phyloP scores from a whole-genome alignment of 805 yeast species.

The Myxozyma neotropica region DNA sequence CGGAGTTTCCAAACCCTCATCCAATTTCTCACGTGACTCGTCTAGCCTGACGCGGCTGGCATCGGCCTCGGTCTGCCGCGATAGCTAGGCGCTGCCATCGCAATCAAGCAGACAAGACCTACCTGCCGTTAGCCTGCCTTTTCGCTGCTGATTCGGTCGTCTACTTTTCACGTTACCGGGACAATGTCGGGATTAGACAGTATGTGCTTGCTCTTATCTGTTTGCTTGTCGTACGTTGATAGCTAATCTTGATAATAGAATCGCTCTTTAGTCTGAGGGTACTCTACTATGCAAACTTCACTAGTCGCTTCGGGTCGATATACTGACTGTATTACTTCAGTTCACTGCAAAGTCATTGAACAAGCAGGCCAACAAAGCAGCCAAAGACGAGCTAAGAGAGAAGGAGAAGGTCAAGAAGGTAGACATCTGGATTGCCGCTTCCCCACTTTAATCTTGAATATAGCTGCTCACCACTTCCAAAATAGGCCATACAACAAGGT shows the following conservation, averaged over 20 bases:
- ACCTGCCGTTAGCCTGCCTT: background rate
- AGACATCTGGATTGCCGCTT: conserved; percentile 20
- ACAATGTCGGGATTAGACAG: conserved; percentile 50
- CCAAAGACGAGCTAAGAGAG: conserved; percentile 85
- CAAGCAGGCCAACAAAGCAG: conserved; percentile 86
- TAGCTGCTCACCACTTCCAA: background rate
- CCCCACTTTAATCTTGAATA: background rate
- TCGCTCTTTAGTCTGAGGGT: conserved; percentile 66
- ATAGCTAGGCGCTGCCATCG: conserved; percentile 3
- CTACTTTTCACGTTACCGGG: background rate
- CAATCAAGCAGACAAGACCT: too few relatives aligned
- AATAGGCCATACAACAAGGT: conserved; percentile 71
- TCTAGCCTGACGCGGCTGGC: background rate
- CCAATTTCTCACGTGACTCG: background rate
- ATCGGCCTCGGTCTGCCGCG: background rate
- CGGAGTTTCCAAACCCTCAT: too few relatives aligned
- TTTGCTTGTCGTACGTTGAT: conserved; percentile 8
- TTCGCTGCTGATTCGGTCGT: too few relatives aligned
- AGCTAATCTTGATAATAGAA: conserved; percentile 44
- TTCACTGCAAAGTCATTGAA: conserved; percentile 93
- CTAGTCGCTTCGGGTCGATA: background rate
- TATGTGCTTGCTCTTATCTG: conserved; percentile 36
- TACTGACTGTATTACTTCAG: conserved; percentile 38
- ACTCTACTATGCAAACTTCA: background rate
- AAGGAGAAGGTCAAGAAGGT: conserved; percentile 82